Evolutionary conservation across 2,329 filamentous ascomycete species (phyloP), one percentile per base, ranked within the genome.

Genomic region (Colletotrichum australisinense): DNA sequence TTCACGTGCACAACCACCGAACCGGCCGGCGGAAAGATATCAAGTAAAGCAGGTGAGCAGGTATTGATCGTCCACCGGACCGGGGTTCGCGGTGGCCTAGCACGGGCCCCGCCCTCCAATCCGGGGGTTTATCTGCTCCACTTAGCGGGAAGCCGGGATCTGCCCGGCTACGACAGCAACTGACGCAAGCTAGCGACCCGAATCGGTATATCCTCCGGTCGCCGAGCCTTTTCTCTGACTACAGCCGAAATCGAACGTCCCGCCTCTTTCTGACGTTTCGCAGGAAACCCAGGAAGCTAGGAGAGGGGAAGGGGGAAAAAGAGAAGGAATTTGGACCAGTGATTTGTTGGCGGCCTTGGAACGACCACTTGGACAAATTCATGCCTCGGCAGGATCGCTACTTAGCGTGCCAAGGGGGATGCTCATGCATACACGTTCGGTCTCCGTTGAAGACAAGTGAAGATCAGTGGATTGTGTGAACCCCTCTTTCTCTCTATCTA

Each of bases 121-220:
- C 42, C 42, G 42, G 42, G 42, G 42, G 19, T 49, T n/a, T 8
- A 42, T 42, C 19, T 49, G 19, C 42, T 49, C 42, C 42, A 49
- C 42, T 49, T 49, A 49, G 53, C 59, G 66, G 56, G 26, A 60
- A 52, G 49, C 66, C 59, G 65, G 59, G 66, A 56, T 69, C 26
- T 56, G 66, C 59, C 66, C 70, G 70, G 66, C 53, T 42, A 72
- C 58, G 19, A 42, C 8, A 6, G 52, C 60, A n/a, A 35, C 60
- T 53, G 28, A 63, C 14, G 60, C 60, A 53, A 26, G 16, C 60
- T 35, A 49, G 53, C 59, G 38, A 59, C 69, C 69, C 59, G 66
- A 72, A 69, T 56, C 59, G 69, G 69, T 52, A 72, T 58, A 56
- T 59, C 26, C 66, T 72, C 69, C 69, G 69, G 69, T 55, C 24